These are phyloP conservation scores for Pistacia atlantica DNA, from an alignment of 345 rosid species.

Conservation along the genomic window DNA sequence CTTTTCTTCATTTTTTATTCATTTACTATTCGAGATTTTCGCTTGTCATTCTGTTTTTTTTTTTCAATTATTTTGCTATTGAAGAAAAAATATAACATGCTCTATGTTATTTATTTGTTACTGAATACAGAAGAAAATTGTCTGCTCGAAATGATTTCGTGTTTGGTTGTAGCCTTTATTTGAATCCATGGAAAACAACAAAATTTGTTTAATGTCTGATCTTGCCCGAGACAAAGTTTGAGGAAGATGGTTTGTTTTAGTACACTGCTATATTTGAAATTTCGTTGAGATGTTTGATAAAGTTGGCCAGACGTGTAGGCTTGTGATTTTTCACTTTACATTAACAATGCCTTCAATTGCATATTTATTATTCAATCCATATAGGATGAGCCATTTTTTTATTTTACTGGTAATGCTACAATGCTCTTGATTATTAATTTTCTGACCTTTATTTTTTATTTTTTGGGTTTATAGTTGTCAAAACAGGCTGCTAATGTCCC, in stretches of 20 bases:
- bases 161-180: too few species aligned
- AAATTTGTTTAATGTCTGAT: too few species aligned
- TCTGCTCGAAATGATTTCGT: too few species aligned
- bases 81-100: too few species aligned
- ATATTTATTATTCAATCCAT: not conserved
- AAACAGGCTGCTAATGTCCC: conserved; percentile 36
- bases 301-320: not conserved
- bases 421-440: too few species aligned
- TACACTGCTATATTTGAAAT: not conserved
- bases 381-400: too few species aligned
- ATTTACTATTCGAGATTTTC: not conserved
- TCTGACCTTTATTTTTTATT: not conserved
- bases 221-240: too few species aligned
- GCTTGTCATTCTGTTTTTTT: not conserved
- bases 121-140: too few species aligned
- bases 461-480: conserved; percentile 34
- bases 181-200: too few species aligned
- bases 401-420: not conserved
- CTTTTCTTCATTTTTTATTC: not conserved
- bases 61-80: too few species aligned
- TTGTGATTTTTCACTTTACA: not conserved
- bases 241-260: too few species aligned
- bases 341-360: not conserved
- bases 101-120: not conserved
- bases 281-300: not conserved